These are phyloP conservation scores for Dioscorea dumetorum DNA, from an alignment of 106 monocot genomes.

Conservation along the genomic window DNA sequence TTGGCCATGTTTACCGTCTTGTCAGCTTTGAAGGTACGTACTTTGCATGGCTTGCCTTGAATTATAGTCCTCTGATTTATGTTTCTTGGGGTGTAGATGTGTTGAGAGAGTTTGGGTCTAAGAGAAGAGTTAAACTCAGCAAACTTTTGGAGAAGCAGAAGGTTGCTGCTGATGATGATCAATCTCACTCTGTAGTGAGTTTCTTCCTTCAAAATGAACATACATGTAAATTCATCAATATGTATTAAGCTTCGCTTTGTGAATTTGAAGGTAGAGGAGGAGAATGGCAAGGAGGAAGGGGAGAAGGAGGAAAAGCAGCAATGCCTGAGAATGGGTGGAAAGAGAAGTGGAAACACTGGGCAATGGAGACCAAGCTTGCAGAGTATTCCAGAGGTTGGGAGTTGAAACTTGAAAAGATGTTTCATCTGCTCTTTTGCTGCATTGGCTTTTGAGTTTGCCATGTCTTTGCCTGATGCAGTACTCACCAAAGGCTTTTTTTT, in stretches of 20 bases:
- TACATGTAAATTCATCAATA: background rate
- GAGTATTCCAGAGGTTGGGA: slow-evolving; percentile 6
- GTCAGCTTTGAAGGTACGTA: slow-evolving; percentile 39
- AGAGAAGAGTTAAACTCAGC: slow-evolving; percentile 20
- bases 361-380: slow-evolving; percentile 13
- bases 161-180: background rate
- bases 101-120: slow-evolving; percentile 22
- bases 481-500: background rate
- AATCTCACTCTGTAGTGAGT: background rate
- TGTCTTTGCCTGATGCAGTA: background rate
- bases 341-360: background rate
- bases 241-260: background rate
- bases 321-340: background rate
- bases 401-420: background rate
- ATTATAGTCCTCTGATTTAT: background rate
- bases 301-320: background rate
- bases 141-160: slow-evolving; percentile 7
- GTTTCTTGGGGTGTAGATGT: slow-evolving; percentile 10
- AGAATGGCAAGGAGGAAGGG: background rate
- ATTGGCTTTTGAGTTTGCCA: background rate
- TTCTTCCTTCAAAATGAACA: no score
- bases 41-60: background rate
- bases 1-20: slow-evolving; percentile 53
- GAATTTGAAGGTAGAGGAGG: background rate
- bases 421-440: background rate